Evolutionary conservation across 1,284 basidiomycete genomes (phyloP), one percentile per base, ranked within the genome.

Genomic region (Leccinum huronense): DNA sequence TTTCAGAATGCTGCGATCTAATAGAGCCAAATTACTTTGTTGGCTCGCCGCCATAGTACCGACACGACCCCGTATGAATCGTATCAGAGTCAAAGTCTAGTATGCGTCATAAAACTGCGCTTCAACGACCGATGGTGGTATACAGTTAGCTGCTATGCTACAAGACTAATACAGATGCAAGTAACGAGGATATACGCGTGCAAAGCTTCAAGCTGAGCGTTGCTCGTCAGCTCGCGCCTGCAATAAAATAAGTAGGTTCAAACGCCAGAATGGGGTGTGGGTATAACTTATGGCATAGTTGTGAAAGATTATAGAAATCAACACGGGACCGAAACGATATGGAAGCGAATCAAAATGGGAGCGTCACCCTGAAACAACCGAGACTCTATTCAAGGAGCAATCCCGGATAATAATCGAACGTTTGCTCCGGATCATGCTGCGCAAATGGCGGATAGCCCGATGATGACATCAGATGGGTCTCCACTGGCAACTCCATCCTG

Each of bases 321-420:
- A 53, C 27, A 59, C 30, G 34, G 48, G 33, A 54, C 51, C 14
- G 33, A 55, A 60, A 19, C 42, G 31, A 58, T 56, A 51, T 4
- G 57, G 11, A 59, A 45, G 40, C 16, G 59, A 58, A 56, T 30
- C n/a, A 6, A 27, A 51, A 19, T 14, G 57, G 51, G 4, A 19
- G 23, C 19, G 48, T 57, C 57, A 51, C 34, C 79, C 73, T 87
- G 84, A 61, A 89, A 86, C 76, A 89, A 87, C 88, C 87, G 88
- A 55, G 38, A 8, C 38, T 63, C 62, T 74, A 74, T 63, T 71
- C 74, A 64, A 73, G 65, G 60, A 68, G 72, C 68, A 79, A 80
- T 63, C 82, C 80, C 65, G 80, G 79, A 59, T 79, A 78, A 64
- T 80, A 76, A 60, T 76, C 77, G 66, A 80, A 80, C 30, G 75